phyloP scores from a whole-genome alignment of 2,329 filamentous ascomycete species.

The Coniochaeta sp. region DNA sequence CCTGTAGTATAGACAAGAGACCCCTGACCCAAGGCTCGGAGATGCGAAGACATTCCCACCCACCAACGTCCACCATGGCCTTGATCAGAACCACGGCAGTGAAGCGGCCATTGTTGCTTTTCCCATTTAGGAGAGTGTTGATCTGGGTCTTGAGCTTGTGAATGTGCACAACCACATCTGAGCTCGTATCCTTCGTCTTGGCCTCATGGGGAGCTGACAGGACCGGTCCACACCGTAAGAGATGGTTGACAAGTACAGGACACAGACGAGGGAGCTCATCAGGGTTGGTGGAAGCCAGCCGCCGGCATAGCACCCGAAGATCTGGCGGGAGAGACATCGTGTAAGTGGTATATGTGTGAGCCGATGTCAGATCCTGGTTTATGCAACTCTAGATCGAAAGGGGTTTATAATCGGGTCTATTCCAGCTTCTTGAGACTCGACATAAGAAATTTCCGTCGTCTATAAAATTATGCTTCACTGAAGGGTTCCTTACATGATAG shows the following conservation, averaged over 20 bases:
- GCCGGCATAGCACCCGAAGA: constrained; percentile 58
- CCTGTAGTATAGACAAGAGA: constrained; percentile 68
- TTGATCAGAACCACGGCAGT: constrained; percentile 74
- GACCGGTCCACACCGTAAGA: constrained; percentile 49
- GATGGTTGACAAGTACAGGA: constrained; percentile 58
- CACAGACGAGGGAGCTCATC: constrained; percentile 67
- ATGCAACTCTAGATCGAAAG: too few species aligned
- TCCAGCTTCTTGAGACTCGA: too few species aligned
- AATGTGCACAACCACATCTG: constrained; percentile 62
- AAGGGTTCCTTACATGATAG: neutral
- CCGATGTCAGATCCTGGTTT: neutral
- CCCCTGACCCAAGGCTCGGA: constrained; percentile 69
- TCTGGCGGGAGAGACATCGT: constrained; percentile 44
- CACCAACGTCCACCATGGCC: constrained; percentile 72
- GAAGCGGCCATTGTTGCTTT: constrained; percentile 67
- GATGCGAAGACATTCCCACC: constrained; percentile 72
- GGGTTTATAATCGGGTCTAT: too few species aligned
- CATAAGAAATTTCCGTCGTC: neutral
- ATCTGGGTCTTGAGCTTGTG: constrained; percentile 79
- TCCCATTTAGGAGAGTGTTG: constrained; percentile 70
- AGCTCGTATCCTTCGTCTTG: constrained; percentile 50
- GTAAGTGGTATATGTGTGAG: neutral
- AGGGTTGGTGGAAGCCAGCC: constrained; percentile 64
- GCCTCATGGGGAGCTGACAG: constrained; percentile 58
- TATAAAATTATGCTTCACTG: neutral